A percentile compares a stretch with the other conserved stretches of the same genome.
phyloP scores from a whole-genome alignment of 352 stramenopile genomes.

The Phytopythium delawarense region DNA sequence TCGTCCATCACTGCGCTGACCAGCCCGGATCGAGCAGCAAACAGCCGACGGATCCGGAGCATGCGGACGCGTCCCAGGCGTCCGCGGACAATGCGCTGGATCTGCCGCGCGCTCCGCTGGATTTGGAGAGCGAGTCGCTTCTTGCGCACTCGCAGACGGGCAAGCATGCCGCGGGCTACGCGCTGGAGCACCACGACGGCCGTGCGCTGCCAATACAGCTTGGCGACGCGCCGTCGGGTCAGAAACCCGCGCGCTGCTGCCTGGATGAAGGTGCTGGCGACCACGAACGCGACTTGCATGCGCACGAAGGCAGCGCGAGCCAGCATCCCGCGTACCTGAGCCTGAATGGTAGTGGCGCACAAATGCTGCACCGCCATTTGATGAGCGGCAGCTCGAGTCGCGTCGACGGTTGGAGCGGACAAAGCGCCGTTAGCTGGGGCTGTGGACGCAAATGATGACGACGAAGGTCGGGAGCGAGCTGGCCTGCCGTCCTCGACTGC shows the following conservation, averaged over 20 bases:
- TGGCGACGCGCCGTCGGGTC: slow-evolving; percentile 48
- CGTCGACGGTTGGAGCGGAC: neutral
- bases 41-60: slow-evolving; percentile 39
- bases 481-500: neutral
- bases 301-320: slow-evolving; percentile 46
- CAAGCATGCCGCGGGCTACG: slow-evolving; percentile 44
- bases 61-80: slow-evolving; percentile 58
- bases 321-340: slow-evolving; percentile 63
- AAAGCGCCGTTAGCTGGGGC: neutral
- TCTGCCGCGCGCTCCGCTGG: slow-evolving; percentile 17
- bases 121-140: slow-evolving; percentile 15
- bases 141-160: slow-evolving; percentile 24
- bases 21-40: slow-evolving; percentile 10
- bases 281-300: slow-evolving; percentile 63
- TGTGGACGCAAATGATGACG: neutral
- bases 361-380: slow-evolving; percentile 49
- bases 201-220: slow-evolving; percentile 61
- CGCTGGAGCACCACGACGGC: slow-evolving; percentile 61
- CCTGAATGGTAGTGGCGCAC: slow-evolving; percentile 78
- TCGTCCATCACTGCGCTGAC: neutral
- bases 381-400: slow-evolving; percentile 11
- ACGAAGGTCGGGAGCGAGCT: neutral
- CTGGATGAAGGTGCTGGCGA: slow-evolving; percentile 79
- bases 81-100: slow-evolving; percentile 59
- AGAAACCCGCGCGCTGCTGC: slow-evolving; percentile 63